phyloP scores from a whole-genome alignment of 768 basidiomycete species.

The Russula sp. region DNA sequence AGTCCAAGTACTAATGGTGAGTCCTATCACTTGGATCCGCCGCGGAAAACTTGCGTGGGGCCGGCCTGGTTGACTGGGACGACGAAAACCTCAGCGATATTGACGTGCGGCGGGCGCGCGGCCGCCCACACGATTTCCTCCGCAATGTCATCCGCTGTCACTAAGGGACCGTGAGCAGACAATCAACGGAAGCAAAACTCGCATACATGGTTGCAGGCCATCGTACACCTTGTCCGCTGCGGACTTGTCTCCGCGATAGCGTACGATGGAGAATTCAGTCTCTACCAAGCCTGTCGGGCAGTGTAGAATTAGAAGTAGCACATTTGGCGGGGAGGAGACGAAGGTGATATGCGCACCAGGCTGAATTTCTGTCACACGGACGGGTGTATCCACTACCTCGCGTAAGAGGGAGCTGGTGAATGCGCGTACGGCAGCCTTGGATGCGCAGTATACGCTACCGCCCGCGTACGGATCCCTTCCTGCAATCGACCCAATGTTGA shows the following conservation, averaged over 20 bases:
- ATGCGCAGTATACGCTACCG: conserved; percentile 90
- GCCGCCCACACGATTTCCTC: conserved; percentile 99
- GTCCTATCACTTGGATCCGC: conserved; percentile 33
- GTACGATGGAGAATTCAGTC: conserved; percentile 88
- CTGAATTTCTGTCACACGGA: conserved; percentile 92
- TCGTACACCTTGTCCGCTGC: conserved; percentile 90
- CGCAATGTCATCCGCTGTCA: conserved; percentile 83
- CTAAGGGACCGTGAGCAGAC: conserved; percentile 39
- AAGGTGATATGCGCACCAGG: conserved; percentile 54
- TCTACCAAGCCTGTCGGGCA: conserved; percentile 67
- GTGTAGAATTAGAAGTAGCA: conserved; percentile 4
- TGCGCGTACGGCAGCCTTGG: conserved; percentile 81
- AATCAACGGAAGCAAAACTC: neutral
- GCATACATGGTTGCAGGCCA: conserved; percentile 80
- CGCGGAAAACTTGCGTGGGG: conserved; percentile 58
- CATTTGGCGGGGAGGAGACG: conserved; percentile 11
- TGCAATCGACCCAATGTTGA: conserved; percentile 94
- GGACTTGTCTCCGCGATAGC: conserved; percentile 79
- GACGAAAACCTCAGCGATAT: conserved; percentile 77
- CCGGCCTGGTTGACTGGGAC: conserved; percentile 80
- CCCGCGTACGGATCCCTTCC: conserved; percentile 73
- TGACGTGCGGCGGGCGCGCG: conserved; percentile 86
- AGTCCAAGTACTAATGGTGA: conserved; percentile 1
- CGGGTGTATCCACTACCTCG: conserved; percentile 89
- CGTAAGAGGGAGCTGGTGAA: conserved; percentile 79